Conservation (phyloP, 2,329 filamentous ascomycete species). For the Penicillium sp. region DNA sequence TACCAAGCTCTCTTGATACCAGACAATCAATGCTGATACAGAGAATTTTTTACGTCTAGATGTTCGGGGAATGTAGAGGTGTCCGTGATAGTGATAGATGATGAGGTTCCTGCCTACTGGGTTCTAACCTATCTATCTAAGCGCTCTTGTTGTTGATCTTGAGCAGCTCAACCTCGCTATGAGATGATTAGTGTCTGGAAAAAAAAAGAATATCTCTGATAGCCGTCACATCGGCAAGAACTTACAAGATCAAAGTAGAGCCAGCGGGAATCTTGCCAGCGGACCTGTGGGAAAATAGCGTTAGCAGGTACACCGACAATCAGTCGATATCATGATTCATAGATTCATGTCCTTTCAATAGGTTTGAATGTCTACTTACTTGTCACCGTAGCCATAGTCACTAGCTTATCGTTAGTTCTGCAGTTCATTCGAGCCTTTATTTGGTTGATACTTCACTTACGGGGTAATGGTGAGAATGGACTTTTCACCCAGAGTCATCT, state of each 20-base stretch:
- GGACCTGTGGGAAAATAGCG: constrained; percentile 13
- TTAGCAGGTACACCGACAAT: constrained; percentile 9
- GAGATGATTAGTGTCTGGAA: constrained; percentile 3
- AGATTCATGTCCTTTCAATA: not conserved
- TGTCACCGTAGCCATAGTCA: constrained; percentile 10
- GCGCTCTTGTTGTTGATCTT: constrained; percentile 59
- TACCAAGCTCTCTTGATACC: not conserved
- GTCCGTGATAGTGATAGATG: not conserved
- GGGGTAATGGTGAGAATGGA: constrained; percentile 77
- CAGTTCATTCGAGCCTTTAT: not conserved
- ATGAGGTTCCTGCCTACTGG: not conserved
- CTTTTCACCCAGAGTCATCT: constrained; percentile 89
- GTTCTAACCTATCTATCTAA: constrained; percentile 25
- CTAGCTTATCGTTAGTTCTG: not conserved
- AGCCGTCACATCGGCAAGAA: constrained; percentile 27
- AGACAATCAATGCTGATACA: not conserved
- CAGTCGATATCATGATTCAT: not conserved
- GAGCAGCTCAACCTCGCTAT: constrained; percentile 70
- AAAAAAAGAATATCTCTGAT: constrained; percentile 2
- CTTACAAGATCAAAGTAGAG: constrained; percentile 79
- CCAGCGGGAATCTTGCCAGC: constrained; percentile 65
- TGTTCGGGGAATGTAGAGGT: not conserved
- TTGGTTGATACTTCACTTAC: constrained; percentile 52
- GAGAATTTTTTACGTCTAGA: not conserved
- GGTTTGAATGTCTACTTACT: not conserved